Evolutionary conservation across 331 rosid genomes (phyloP).

Genomic region (Malus hybrid): DNA sequence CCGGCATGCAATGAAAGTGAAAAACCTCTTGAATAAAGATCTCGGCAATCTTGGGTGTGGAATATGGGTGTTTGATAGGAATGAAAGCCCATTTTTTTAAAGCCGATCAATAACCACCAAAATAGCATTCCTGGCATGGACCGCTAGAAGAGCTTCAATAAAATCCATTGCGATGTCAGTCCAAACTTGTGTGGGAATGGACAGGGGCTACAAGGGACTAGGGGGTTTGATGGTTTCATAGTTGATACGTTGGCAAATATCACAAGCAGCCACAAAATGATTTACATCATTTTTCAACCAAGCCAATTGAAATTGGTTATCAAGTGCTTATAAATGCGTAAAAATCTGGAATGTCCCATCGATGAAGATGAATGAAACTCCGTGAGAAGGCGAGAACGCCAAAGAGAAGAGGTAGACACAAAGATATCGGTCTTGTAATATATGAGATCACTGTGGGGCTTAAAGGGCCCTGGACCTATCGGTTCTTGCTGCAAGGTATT

Average conservation of each 20-base stretch:
- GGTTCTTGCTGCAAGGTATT: too few species aligned
- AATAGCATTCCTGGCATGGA: not conserved
- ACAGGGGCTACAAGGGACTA: not conserved
- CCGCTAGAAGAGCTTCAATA: not conserved
- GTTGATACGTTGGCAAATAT: not conserved
- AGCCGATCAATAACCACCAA: not conserved
- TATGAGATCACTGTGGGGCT: not conserved
- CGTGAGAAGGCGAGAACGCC: not conserved
- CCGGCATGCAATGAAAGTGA: not conserved
- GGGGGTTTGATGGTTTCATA: not conserved
- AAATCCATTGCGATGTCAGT: constrained; percentile 3
- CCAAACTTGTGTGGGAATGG: not conserved
- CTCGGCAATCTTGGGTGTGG: not conserved
- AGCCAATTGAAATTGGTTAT: not conserved
- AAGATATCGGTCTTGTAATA: not conserved
- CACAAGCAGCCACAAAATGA: not conserved
- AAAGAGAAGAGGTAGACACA: not conserved
- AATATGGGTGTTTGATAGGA: not conserved
- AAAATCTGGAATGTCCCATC: not conserved
- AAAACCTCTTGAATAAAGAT: not conserved
- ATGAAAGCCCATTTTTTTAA: not conserved
- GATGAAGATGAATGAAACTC: too few species aligned
- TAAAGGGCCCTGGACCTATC: too few species aligned
- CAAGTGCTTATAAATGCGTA: not conserved
- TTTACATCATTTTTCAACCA: not conserved